Evolutionary conservation across 495 filamentous ascomycete species (phyloP).

Genomic region (Xylaria longipes): DNA sequence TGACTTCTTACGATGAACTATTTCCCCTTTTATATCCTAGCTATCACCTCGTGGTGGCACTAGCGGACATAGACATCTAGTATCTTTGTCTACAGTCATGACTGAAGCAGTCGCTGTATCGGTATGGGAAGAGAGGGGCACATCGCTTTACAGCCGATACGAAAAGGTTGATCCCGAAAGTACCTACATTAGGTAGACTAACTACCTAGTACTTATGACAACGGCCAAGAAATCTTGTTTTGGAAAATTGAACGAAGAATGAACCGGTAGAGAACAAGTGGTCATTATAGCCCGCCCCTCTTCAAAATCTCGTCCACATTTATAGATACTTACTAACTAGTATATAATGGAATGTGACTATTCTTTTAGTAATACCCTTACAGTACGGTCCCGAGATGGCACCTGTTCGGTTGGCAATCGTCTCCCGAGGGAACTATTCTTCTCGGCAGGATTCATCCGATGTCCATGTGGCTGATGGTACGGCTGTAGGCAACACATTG

Average conservation of each 20-base stretch:
- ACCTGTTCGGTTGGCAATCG: slow-evolving; percentile 13
- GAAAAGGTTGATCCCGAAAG: background rate
- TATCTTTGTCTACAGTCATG: background rate
- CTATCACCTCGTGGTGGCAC: background rate
- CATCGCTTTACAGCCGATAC: background rate
- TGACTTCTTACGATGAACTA: background rate
- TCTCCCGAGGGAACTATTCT: background rate
- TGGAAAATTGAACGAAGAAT: slow-evolving; percentile 1
- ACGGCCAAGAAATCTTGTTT: slow-evolving; percentile 6
- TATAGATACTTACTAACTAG: background rate
- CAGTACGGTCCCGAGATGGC: slow-evolving; percentile 2
- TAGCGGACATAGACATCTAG: background rate
- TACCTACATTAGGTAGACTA: background rate
- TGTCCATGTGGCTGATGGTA: slow-evolving; percentile 3
- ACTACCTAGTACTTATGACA: background rate
- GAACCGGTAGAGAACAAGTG: background rate
- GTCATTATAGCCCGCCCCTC: background rate
- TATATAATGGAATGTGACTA: background rate
- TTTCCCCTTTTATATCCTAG: background rate
- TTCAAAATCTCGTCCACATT: background rate
- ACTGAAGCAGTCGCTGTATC: background rate
- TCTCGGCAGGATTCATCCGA: slow-evolving; percentile 18
- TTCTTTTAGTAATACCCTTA: background rate
- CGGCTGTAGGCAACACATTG: background rate
- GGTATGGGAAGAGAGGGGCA: background rate